Evolutionary conservation across 2,329 filamentous ascomycete genomes (phyloP).

Genomic region (Arthrinium phaeospermum): DNA sequence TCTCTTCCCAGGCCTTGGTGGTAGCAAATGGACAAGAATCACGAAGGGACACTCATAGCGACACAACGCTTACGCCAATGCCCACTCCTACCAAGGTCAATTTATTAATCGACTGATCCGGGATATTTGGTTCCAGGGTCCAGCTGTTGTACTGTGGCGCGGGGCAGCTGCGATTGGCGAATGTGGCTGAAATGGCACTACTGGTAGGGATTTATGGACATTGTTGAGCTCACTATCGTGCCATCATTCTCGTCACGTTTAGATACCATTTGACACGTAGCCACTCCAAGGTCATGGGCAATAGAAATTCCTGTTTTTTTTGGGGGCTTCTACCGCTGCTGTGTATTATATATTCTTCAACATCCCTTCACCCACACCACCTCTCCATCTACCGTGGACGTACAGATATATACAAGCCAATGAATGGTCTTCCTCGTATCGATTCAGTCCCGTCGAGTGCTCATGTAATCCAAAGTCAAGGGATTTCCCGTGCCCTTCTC

Average conservation of each 20-base stretch:
- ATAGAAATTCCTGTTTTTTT: not conserved
- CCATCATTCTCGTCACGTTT: not conserved
- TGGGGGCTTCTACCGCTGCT: not conserved
- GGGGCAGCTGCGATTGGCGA: not conserved
- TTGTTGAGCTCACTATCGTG: not conserved
- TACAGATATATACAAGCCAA: slow-evolving; percentile 20
- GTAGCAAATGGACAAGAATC: not conserved
- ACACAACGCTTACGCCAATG: not conserved
- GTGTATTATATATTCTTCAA: slow-evolving; percentile 1
- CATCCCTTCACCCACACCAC: not conserved
- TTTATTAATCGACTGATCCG: slow-evolving; percentile 2
- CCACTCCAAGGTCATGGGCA: not conserved
- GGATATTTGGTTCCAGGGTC: not conserved
- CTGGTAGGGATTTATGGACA: not conserved
- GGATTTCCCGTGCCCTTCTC: slow-evolving; percentile 16
- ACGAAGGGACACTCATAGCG: slow-evolving; percentile 7
- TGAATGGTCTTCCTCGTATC: not conserved
- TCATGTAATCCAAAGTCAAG: slow-evolving; percentile 9
- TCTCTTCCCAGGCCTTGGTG: not conserved
- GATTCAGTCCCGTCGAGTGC: slow-evolving; percentile 12
- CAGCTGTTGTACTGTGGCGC: not conserved
- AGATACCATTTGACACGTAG: not conserved
- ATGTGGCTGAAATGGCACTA: not conserved
- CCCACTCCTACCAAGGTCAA: not conserved
- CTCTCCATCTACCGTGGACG: slow-evolving; percentile 3